phyloP scores from a whole-genome alignment of 1,284 basidiomycete species.

The Rhodotorula sp. region DNA sequence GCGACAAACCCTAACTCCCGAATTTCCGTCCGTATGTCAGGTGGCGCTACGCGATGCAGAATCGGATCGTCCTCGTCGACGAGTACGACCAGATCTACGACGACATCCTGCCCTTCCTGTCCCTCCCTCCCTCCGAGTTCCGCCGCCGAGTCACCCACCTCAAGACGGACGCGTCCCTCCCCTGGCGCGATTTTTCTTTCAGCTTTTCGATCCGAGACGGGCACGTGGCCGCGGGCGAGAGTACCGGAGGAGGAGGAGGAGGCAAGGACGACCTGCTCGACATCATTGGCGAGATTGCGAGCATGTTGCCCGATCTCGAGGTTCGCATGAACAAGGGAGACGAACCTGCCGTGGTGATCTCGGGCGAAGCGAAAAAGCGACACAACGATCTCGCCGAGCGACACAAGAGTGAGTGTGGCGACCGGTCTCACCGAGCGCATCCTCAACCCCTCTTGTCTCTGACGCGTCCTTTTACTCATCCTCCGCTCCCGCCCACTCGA shows the following conservation, averaged over 20 bases:
- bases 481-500: not conserved
- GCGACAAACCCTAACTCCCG: too few species aligned
- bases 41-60: constrained; percentile 42
- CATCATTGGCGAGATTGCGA: constrained; percentile 26
- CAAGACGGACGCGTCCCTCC: constrained; percentile 6
- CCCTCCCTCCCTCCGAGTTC: constrained; percentile 31
- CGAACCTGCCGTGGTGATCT: constrained; percentile 31
- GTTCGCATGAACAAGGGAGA: constrained; percentile 27
- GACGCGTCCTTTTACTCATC: not conserved
- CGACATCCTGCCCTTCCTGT: constrained; percentile 41
- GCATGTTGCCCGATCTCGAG: constrained; percentile 35
- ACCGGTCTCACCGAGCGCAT: not conserved
- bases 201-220: constrained; percentile 22
- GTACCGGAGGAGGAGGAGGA: too few species aligned
- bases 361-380: constrained; percentile 31
- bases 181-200: constrained; percentile 24
- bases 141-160: constrained; percentile 10
- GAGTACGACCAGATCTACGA: constrained; percentile 45
- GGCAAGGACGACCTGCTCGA: constrained; percentile 22
- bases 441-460: too few species aligned
- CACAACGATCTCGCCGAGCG: constrained; percentile 12
- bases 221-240: not conserved
- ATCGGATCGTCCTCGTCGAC: constrained; percentile 43
- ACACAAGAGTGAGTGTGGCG: constrained; percentile 21
- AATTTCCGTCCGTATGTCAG: constrained; percentile 1